Conservation (phyloP, 148 eudicot genomes). For the Chenopodium quinoa region DNA sequence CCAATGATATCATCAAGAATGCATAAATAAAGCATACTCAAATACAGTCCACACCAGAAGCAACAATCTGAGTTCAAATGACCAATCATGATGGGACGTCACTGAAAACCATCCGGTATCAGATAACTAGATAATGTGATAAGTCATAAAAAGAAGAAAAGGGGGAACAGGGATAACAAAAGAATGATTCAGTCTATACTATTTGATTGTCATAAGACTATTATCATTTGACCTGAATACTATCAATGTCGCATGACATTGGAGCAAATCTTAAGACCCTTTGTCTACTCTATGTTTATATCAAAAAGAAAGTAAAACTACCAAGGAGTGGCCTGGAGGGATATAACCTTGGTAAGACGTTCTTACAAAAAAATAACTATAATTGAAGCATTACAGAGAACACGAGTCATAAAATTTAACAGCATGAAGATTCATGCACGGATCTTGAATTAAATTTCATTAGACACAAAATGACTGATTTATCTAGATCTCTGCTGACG, state of each 20-base stretch:
- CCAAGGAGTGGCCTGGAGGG: not conserved
- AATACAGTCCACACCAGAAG: not conserved
- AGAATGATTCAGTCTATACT: not conserved
- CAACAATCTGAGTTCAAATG: not conserved
- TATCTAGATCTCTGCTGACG: conserved; percentile 76
- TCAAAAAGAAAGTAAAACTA: not conserved
- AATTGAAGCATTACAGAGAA: not conserved
- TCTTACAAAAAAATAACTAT: not conserved
- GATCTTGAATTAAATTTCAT: not conserved
- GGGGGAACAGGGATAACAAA: not conserved
- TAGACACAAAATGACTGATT: not conserved
- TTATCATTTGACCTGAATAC: not conserved
- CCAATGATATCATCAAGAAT: not conserved
- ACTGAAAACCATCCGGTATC: not conserved
- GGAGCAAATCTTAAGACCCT: not conserved
- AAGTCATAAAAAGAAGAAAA: not conserved
- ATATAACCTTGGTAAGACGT: not conserved
- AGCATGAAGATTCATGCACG: not conserved
- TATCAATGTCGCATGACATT: not conserved
- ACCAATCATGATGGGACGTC: not conserved
- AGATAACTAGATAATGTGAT: not conserved
- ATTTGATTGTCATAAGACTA: not conserved
- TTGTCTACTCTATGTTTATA: not conserved
- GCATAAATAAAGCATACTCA: not conserved
- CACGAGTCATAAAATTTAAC: not conserved